Evolutionary conservation across 2,329 filamentous ascomycete species (phyloP), one percentile per base, ranked within the genome.

Genomic region (Tolypocladium nubicola): DNA sequence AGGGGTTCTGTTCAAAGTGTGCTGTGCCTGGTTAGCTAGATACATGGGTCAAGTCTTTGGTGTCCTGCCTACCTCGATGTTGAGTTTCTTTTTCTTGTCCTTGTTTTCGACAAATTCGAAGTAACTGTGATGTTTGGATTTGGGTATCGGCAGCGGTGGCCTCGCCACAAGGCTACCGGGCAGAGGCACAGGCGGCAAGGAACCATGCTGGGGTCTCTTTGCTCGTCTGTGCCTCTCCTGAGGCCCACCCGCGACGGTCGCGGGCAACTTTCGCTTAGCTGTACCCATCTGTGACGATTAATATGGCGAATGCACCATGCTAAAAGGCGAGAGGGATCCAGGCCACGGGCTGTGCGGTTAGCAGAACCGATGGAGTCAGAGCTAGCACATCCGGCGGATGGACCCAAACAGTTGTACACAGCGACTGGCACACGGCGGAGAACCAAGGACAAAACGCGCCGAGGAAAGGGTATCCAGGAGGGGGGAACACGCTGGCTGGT

Each of bases 31-130:
- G 60, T 66, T 62, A 71, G 71, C 65, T 58, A 60, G 59, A 38
- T 26, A 2, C 10, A 13, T 11, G 4, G 30, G 37, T 21, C 30
- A 35, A 35, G 4, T 37, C 8, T 30, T 19, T 37, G n/a, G 38
- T 38, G 55, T 45, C 55, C 53, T 53, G 54, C 57, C 55, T 79
- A 85, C 84, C 80, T 84, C 63, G 61, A 79, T 79, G 65, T 86
- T 82, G 54, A 87, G 76, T 65, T 83, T 86, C 71, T 82, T 82
- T 68, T 84, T 86, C 67, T 80, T 83, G 61, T 86, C 79, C 58
- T 77, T 77, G 65, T 87, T 87, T 64, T 86, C 80, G 59, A 85
- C 79, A 60, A 85, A 77, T 68, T 87, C 83, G 64, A 83, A 84
- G 65, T 84, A 85, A 16, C 80, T 78, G 62, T 81, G 78, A 67